These are phyloP conservation scores for Pyrenochaeta sp. DNA, from an alignment of 2,329 filamentous ascomycete genomes.

Conservation along the genomic window DNA sequence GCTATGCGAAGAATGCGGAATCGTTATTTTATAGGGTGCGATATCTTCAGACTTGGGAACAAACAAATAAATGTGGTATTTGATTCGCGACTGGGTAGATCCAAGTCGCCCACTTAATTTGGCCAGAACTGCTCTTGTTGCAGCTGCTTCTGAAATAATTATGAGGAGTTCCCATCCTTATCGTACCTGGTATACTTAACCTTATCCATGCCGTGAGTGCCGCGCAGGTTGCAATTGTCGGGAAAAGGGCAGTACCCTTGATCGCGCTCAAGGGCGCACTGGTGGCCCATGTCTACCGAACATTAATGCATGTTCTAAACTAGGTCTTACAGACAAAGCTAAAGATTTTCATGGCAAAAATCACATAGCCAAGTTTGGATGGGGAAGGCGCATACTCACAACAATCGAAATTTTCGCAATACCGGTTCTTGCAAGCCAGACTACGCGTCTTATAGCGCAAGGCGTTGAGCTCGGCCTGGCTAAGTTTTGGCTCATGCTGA, in stretches of 20 bases:
- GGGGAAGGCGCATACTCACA: slow-evolving; percentile 32
- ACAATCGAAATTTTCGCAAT: slow-evolving; percentile 54
- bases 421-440: slow-evolving; percentile 48
- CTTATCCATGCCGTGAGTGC: slow-evolving; percentile 52
- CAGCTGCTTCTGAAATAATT: background rate
- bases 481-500: slow-evolving; percentile 52
- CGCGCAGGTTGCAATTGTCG: slow-evolving; percentile 48
- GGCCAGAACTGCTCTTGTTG: too few species aligned
- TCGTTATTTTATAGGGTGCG: too few species aligned
- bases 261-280: slow-evolving; percentile 47
- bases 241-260: slow-evolving; percentile 48
- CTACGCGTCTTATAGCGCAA: slow-evolving; percentile 54
- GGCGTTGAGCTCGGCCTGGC: slow-evolving; percentile 48
- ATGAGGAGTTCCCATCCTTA: slow-evolving; percentile 27
- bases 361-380: background rate
- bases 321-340: background rate
- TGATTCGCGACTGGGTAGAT: too few species aligned
- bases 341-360: background rate
- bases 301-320: slow-evolving; percentile 9
- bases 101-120: too few species aligned
- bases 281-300: slow-evolving; percentile 49
- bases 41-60: too few species aligned
- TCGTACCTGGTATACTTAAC: slow-evolving; percentile 40
- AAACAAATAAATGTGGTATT: too few species aligned
- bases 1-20: too few species aligned